Evolutionary conservation across 495 filamentous ascomycete genomes (phyloP).

Genomic region (Oidiodendron maius): DNA sequence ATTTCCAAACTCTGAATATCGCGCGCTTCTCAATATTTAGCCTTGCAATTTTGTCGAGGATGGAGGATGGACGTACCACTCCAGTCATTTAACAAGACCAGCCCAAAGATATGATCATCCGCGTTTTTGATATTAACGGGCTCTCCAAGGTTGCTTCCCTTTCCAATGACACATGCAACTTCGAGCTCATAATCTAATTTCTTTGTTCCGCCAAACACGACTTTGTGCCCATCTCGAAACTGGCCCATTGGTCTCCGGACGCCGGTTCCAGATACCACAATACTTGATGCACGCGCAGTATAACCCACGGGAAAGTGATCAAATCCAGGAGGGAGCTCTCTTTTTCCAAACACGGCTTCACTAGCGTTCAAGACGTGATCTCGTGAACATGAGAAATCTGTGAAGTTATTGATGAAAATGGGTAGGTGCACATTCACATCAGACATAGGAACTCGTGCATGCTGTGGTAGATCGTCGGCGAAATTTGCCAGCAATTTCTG

Average conservation of each 20-base stretch:
- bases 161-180: conserved; percentile 72
- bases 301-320: conserved; percentile 11
- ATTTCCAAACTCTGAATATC: conserved; percentile 91
- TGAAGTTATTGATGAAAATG: conserved; percentile 4
- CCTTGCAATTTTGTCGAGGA: too few relatives aligned
- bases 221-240: background rate
- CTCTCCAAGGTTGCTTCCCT: conserved; percentile 57
- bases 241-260: background rate
- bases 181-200: conserved; percentile 77
- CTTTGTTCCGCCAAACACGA: background rate
- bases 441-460: too few relatives aligned
- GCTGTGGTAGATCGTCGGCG: too few relatives aligned
- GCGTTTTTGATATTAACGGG: conserved; percentile 58
- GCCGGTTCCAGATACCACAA: background rate
- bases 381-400: conserved; percentile 2
- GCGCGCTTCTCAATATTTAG: too few relatives aligned
- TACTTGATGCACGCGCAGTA: conserved; percentile 1
- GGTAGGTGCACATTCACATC: conserved; percentile 1
- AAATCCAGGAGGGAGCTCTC: background rate
- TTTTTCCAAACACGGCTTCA: background rate
- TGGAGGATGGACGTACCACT: too few relatives aligned
- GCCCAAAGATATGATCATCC: conserved; percentile 74
- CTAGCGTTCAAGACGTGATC: conserved; percentile 13
- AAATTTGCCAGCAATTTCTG: too few relatives aligned
- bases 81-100: conserved; percentile 93